Conservation (phyloP, 148 eudicot genomes). For the Limonium bicolor region DNA sequence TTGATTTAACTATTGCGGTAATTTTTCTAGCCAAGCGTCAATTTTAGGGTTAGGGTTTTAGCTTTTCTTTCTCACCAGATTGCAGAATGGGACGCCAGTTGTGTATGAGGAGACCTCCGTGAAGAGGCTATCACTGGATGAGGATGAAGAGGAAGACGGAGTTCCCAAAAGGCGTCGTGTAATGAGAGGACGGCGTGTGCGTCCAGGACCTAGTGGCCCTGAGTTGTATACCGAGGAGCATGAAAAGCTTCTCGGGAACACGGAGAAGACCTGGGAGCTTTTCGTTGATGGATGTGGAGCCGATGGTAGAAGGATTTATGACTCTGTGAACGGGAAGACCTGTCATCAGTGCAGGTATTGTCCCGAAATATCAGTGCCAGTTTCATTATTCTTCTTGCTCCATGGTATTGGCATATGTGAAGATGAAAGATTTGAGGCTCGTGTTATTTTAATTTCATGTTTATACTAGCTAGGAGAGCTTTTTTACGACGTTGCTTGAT, state of each 20-base stretch:
- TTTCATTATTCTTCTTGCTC: neutral
- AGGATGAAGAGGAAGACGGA: conserved; percentile 5
- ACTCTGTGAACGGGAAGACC: conserved; percentile 60
- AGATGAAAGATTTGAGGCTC: too few relatives aligned
- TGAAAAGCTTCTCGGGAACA: conserved; percentile 64
- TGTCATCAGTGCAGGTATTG: conserved; percentile 93
- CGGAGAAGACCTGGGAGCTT: conserved; percentile 61
- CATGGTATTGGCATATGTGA: neutral
- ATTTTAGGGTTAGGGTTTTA: neutral
- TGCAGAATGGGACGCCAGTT: conserved; percentile 54
- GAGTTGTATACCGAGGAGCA: conserved; percentile 79
- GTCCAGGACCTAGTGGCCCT: conserved; percentile 47
- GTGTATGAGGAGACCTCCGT: conserved; percentile 45
- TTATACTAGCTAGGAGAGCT: neutral
- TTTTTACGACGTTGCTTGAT: neutral
- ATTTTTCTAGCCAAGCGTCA: neutral
- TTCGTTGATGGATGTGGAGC: conserved; percentile 71
- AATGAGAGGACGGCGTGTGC: conserved; percentile 11
- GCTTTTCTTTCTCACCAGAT: conserved; percentile 15
- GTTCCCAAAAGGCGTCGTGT: conserved; percentile 20
- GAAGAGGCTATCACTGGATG: conserved; percentile 9
- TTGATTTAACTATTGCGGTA: neutral
- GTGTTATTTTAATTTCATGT: neutral
- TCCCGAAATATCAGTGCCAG: neutral
- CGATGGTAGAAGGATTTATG: conserved; percentile 70